Base-by-base conservation (phyloP, 2,329 filamentous ascomycete species). In the Fusarium tupiense region DNA sequence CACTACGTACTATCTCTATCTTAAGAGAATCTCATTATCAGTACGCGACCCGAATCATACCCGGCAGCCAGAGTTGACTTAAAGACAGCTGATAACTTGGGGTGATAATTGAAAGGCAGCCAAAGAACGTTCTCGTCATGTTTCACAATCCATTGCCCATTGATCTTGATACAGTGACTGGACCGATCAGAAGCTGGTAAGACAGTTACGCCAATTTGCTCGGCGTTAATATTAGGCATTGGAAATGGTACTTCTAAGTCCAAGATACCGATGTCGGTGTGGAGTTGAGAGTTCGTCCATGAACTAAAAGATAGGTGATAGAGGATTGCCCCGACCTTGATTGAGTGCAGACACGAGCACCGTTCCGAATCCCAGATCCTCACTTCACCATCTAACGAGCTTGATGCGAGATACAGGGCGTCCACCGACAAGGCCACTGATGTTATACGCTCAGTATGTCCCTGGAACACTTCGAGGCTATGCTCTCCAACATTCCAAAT, bases 291-390 rank as follows among this genome's bases (percentile, higher is more conserved):
- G 11, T 60, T 60, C 0, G 8, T 31, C 24, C 14, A 4, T 20
- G 0, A 9, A 16, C 12, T 4, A 1, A 60, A 60, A 16, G 43
- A 38, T 5, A 60, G 8, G 2, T 1, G 20, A 14, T 2, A 0
- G 0, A 38, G 8, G 2, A 0, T 0, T 11, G 0, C 2, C 0
- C n/a, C 6, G 4, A 38, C 5, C 2, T 50, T 0, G 1, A 59
- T 9, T 11, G 0, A 14, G 0, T 38, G 8, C 4, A 38, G 4
- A 12, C 43, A 38, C 0, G 0, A 2, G 24, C 1, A 1, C 6
- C 4, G 2, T 7, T 12, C 6, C 0, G 9, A 24, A 8, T 38
- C 33, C 43, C 43, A 60, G 16, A 59, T 14, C 5, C 2, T 2
- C 0, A 50, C 20, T 0, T 11, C 0, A 0, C 4, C 17, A 31